Percentiles rank a stretch among this genome's conserved stretches.
Conservation (phyloP, 208 protist species). For the Leishmania mexicana region DNA sequence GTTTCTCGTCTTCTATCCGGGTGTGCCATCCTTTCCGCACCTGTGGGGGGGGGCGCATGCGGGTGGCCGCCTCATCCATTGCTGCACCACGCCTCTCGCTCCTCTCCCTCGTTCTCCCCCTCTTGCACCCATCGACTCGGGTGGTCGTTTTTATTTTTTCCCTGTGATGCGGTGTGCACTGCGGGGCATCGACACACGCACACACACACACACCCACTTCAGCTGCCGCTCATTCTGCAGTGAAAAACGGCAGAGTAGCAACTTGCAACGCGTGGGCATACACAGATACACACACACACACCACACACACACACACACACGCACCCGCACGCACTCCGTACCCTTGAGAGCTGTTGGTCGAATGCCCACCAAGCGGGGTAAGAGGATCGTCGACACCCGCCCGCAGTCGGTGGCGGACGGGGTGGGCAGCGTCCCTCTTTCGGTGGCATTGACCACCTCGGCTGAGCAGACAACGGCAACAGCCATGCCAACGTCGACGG, state of each 20-base stretch:
- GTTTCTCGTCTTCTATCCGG: neutral
- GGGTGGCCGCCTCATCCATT: neutral
- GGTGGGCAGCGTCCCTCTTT: slow-evolving; percentile 21
- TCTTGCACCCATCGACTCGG: neutral
- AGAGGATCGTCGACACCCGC: slow-evolving; percentile 26
- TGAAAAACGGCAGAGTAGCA: neutral
- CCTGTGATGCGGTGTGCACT: neutral
- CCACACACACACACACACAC: neutral
- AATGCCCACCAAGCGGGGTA: slow-evolving; percentile 36
- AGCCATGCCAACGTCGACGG: neutral
- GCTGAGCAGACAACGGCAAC: neutral
- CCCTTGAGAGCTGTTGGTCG: neutral
- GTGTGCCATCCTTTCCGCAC: neutral
- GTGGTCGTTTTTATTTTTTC: neutral
- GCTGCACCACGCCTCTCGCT: neutral
- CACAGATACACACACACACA: neutral
- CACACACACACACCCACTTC: neutral
- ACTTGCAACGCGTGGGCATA: too few species aligned
- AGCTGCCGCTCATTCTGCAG: neutral
- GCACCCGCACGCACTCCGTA: neutral
- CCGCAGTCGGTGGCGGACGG: slow-evolving; percentile 21
- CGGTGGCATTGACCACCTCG: neutral
- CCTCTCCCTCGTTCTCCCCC: neutral
- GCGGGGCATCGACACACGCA: neutral
- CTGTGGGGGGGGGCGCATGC: neutral